Percentiles rank a stretch among this genome's conserved stretches.
Evolutionary conservation across 2,329 filamentous ascomycete species (phyloP).

Genomic region (Aspergillus felis): DNA sequence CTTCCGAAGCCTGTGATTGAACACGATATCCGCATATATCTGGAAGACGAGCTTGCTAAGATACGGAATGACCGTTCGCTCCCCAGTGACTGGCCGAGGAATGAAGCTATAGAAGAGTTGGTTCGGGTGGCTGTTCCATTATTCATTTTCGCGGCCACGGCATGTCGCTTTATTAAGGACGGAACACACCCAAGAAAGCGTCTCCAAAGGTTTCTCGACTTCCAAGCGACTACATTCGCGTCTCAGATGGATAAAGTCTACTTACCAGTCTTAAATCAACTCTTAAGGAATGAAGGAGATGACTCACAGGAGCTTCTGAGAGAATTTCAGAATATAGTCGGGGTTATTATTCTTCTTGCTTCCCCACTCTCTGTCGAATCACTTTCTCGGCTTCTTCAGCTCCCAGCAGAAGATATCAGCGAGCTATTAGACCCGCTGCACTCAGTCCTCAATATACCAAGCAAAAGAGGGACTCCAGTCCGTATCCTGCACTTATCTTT

Average conservation of each 20-base stretch:
- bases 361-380: too few species aligned
- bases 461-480: too few species aligned
- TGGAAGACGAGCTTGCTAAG: conserved; percentile 12
- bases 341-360: too few species aligned
- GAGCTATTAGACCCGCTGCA: too few species aligned
- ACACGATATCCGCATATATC: conserved; percentile 21
- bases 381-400: too few species aligned
- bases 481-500: too few species aligned
- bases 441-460: too few species aligned
- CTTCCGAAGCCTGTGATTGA: conserved; percentile 17
- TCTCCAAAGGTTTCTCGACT: conserved; percentile 12
- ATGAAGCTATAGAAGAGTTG: conserved; percentile 1
- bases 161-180: conserved; percentile 11
- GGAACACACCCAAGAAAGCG: conserved; percentile 7
- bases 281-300: too few species aligned
- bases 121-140: conserved; percentile 10
- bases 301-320: too few species aligned
- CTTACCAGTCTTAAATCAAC: too few species aligned
- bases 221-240: conserved; percentile 5
- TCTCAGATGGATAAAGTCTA: conserved; percentile 1
- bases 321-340: too few species aligned
- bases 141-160: conserved; percentile 16
- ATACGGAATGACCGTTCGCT: conserved; percentile 10
- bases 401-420: too few species aligned
- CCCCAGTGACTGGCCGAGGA: conserved; percentile 10